Evolutionary conservation across 345 rosid species (phyloP).

Genomic region (Mangifera indica): DNA sequence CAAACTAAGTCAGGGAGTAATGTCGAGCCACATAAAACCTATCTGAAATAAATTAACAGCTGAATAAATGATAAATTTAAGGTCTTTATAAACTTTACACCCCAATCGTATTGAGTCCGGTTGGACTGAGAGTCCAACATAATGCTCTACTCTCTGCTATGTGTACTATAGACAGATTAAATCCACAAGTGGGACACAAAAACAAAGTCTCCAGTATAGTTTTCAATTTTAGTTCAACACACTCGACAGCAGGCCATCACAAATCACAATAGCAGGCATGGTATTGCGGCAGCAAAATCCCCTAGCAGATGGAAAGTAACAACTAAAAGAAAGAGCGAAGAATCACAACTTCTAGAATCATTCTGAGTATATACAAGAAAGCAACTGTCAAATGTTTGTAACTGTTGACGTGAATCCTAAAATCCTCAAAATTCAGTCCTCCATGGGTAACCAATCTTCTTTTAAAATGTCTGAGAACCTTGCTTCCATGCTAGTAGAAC

Average conservation of each 20-base stretch:
- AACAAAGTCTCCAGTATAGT: too few species aligned
- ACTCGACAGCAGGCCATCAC: too few species aligned
- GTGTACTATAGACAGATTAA: background rate
- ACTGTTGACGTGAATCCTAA: slow-evolving; percentile 13
- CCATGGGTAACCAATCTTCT: slow-evolving; percentile 16
- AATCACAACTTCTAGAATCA: slow-evolving; percentile 15
- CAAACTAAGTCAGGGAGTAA: too few species aligned
- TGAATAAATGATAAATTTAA: too few species aligned
- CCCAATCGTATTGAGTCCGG: too few species aligned
- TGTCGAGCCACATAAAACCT: too few species aligned
- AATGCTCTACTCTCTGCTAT: too few species aligned
- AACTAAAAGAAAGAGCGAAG: background rate
- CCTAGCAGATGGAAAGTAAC: background rate
- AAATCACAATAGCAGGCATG: background rate
- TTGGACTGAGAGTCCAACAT: too few species aligned
- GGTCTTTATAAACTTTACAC: too few species aligned
- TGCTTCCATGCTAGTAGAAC: background rate
- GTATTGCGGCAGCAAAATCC: background rate
- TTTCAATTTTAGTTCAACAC: background rate
- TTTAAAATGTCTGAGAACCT: slow-evolving; percentile 3
- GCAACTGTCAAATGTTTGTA: background rate
- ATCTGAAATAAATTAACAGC: too few species aligned
- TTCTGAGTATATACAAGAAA: slow-evolving; percentile 37
- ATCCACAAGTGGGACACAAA: background rate
- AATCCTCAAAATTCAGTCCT: slow-evolving; percentile 24